These are phyloP conservation scores for Lodderomyces oxycetoniae DNA, from an alignment of 1,139 yeast species.

Conservation along the genomic window DNA sequence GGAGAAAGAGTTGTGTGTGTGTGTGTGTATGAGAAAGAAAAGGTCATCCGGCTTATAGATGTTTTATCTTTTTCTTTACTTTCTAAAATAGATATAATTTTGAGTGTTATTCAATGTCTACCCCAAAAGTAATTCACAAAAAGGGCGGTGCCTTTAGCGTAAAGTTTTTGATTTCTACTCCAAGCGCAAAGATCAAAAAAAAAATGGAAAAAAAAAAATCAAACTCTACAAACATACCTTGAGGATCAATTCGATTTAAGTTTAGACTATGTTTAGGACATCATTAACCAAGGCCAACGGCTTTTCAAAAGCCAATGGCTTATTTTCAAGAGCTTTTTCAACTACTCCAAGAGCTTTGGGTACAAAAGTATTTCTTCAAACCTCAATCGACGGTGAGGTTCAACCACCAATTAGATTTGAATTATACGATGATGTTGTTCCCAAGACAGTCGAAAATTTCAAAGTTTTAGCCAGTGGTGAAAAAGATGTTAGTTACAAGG, in stretches of 20 bases:
- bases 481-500: conserved; percentile 74
- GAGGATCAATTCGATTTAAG: too few species aligned
- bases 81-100: too few species aligned
- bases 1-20: not conserved
- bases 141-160: too few species aligned
- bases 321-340: conserved; percentile 24
- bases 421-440: conserved; percentile 85
- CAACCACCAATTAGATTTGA: conserved; percentile 37
- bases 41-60: too few species aligned
- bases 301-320: not conserved
- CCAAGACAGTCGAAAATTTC: conserved; percentile 96
- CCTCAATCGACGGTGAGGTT: conserved; percentile 31
- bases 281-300: conserved; percentile 12
- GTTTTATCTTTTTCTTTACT: too few species aligned
- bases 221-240: not conserved
- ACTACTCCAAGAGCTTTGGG: conserved; percentile 28
- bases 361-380: conserved; percentile 33
- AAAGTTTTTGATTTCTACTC: not conserved
- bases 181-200: not conserved
- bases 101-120: too few species aligned
- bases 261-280: conserved; percentile 3
- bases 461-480: conserved; percentile 93
- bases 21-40: too few species aligned
- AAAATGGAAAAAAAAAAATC: not conserved
- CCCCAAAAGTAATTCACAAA: too few species aligned